Conservation (phyloP, 305 asterid species). For the Solanum hybrid region DNA sequence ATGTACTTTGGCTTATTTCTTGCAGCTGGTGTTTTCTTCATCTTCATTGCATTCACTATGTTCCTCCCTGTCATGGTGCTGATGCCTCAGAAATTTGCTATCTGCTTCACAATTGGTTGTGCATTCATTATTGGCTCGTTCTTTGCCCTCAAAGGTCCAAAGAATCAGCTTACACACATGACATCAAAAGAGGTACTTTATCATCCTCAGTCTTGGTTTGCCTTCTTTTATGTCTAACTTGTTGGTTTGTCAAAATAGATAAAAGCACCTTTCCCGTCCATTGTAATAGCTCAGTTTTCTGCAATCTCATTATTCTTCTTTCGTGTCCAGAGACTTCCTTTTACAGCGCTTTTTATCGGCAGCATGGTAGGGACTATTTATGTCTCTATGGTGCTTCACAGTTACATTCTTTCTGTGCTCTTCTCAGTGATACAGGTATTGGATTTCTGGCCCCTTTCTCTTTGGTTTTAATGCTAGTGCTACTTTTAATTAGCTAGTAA, state of each 20-base stretch:
- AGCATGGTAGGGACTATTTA: conserved; percentile 75
- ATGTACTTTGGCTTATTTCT: conserved; percentile 67
- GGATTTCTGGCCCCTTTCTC: not conserved
- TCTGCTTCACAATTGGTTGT: conserved; percentile 84
- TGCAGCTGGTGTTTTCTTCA: conserved; percentile 67
- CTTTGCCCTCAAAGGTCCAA: conserved; percentile 81
- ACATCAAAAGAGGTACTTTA: conserved; percentile 65
- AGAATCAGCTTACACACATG: conserved; percentile 71
- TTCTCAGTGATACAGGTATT: conserved; percentile 75
- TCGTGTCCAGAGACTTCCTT: conserved; percentile 62
- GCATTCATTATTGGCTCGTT: conserved; percentile 68
- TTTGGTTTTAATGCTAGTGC: not conserved
- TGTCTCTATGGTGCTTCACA: conserved; percentile 83
- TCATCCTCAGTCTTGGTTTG: not conserved
- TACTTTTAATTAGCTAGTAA: not conserved
- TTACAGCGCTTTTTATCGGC: conserved; percentile 59
- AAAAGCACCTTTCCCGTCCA: not conserved
- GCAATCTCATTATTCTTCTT: not conserved
- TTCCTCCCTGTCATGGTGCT: conserved; percentile 89
- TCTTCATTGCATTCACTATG: conserved; percentile 69
- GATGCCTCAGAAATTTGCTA: conserved; percentile 85
- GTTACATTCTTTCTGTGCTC: conserved; percentile 67
- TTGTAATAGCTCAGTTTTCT: not conserved
- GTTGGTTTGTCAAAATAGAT: not conserved
- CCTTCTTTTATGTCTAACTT: not conserved